Evolutionary conservation across 1,284 basidiomycete genomes (phyloP).

Genomic region (Stereum hirsutum): DNA sequence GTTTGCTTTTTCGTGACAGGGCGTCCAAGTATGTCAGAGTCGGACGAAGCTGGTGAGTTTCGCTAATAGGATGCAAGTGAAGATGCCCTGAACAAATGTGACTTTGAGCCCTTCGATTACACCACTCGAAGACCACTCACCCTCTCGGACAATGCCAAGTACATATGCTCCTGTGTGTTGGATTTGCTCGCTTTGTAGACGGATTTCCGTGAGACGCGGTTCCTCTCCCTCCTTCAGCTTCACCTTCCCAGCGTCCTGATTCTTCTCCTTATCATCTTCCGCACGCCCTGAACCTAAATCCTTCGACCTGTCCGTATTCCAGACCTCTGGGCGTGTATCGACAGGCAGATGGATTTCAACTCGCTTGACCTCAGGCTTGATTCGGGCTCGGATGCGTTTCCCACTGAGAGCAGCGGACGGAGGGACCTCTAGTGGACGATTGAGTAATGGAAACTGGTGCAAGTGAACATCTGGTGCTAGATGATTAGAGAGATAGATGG

Average conservation of each 20-base stretch:
- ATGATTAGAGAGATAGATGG: slow-evolving; percentile 58
- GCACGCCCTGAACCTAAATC: slow-evolving; percentile 52
- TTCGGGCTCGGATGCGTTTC: slow-evolving; percentile 63
- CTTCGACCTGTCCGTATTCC: slow-evolving; percentile 59
- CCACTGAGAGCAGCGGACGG: slow-evolving; percentile 64
- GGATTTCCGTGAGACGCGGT: slow-evolving; percentile 55
- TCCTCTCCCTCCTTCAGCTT: slow-evolving; percentile 42
- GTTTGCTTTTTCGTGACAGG: slow-evolving; percentile 51
- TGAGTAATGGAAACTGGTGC: slow-evolving; percentile 71
- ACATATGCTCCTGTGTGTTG: slow-evolving; percentile 56
- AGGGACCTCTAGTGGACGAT: slow-evolving; percentile 61
- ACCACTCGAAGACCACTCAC: slow-evolving; percentile 27
- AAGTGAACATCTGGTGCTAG: slow-evolving; percentile 57
- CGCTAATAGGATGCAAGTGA: slow-evolving; percentile 67
- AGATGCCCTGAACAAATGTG: slow-evolving; percentile 41
- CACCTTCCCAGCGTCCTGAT: slow-evolving; percentile 40
- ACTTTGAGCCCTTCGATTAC: slow-evolving; percentile 2
- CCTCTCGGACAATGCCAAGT: slow-evolving; percentile 63
- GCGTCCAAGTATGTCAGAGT: slow-evolving; percentile 71
- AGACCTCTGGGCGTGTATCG: slow-evolving; percentile 68
- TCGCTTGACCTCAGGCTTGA: slow-evolving; percentile 51
- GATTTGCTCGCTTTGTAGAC: slow-evolving; percentile 64
- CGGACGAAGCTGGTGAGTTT: slow-evolving; percentile 72
- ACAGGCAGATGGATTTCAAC: slow-evolving; percentile 71
- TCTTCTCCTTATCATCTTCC: slow-evolving; percentile 69